Base-by-base conservation (phyloP, 495 filamentous ascomycete genomes). In the Lasiosphaeriaceae sp. region DNA sequence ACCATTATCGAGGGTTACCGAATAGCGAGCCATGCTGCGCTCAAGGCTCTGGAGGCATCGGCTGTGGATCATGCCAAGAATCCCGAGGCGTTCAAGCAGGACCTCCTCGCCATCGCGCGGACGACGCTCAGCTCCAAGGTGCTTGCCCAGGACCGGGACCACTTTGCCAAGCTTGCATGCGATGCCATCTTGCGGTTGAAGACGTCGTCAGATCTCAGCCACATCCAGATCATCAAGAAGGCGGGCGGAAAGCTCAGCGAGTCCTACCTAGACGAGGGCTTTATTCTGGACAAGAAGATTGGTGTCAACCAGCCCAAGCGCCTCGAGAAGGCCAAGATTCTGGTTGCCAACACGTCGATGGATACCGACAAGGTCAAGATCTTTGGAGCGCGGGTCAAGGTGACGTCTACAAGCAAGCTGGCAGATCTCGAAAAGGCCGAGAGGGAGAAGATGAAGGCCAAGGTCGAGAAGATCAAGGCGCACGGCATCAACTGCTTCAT, bases 281-380 rank as follows among this genome's bases (percentile, higher is more conserved):
- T 98, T 77, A 97, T 98, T 65, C 80, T 98, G 20, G 94, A 98
- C 77, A 98, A 98, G 83, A 90, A 88, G 77, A 96, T 98, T 59
- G 94, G 94, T 59, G 92, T 97, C 58, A 98, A 98, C 80, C 94
- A 98, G 71, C 92, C 94, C 21, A 97, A 97, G 79, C 82, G 90
- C 46, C 78, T 98, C 63, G 94, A 97, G 74, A 97, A 97, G 68
- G 94, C 92, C 50, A 97, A 97, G 80, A 97, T 98, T 58, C 74
- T 98, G 17, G 88, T 97, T 23, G 94, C 94, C 54, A 98, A 98
- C 74, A 98, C 94, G 11, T 87, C 93, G 6, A 98, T 98, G 94
- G 94, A 98, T 72, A 97, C 94, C 23, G 94, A 98, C 75, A 98
- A 98, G 81, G 89, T 98, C 76, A 98, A 98, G 83, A 97, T 98